Base-by-base conservation (phyloP, 2,329 filamentous ascomycete genomes). In the Eurotiales sp. region DNA sequence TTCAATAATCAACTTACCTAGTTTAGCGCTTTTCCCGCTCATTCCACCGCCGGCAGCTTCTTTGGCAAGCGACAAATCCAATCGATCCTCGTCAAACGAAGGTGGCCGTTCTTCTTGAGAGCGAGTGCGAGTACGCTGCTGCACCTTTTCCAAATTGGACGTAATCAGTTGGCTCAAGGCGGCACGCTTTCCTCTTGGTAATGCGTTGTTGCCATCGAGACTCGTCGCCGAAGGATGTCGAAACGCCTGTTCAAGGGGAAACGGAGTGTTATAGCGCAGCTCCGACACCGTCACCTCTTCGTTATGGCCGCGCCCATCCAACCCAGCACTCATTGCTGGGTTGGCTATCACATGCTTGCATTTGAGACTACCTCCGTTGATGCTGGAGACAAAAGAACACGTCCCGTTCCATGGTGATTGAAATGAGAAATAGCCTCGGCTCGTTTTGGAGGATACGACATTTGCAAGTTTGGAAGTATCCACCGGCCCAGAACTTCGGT, bases 1-100 rank as follows among this genome's bases (percentile, higher is more conserved):
- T 60, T 90, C 83, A 32, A 99, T 80, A 46, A 97, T 90, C 46
- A 99, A 74, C 71, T 97, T 99, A 0, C 92, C 93, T 60, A 99
- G 74, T 73, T 99, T 99, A 3, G 90, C 91, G 62, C 88, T 83
- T 67, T 88, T 90, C 0, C 92, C 92, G 40, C 86, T 80, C 63
- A 88, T 86, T 0, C 92, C 92, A 19, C 92, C 92, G 1, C 92
- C 92, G 0, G 91, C 91, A 51, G 81, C 82, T 68, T 97, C 92
- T 57, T 82, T 82, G 1, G 90, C 92, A 0, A 96, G 76, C 19
- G 83, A 86, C 2, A 93, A 66, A 63, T 92, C 87, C 48, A 92
- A 74, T 58, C 79, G 66, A 17, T 76, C 70, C 27, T 72, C 65
- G 29, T 71, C 65, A 8, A 29, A 50, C 14, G 46, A 21, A 25